These are phyloP conservation scores for Malassezia arunalokei DNA, from an alignment of 1,284 basidiomycete species.

Conservation along the genomic window DNA sequence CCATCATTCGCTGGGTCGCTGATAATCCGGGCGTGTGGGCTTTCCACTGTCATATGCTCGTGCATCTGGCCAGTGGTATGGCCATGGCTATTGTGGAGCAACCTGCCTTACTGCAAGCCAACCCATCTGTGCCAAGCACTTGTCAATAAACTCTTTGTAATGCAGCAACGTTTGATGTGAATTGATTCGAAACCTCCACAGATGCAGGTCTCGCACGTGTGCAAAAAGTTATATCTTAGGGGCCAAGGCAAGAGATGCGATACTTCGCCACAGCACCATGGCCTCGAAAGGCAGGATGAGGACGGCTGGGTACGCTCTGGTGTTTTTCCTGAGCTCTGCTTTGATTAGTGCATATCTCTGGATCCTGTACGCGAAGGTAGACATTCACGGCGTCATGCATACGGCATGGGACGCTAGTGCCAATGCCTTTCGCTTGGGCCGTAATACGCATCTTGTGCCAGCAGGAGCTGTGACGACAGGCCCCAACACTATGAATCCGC, in stretches of 20 bases:
- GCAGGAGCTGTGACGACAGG: not conserved
- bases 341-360: not conserved
- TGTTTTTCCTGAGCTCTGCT: not conserved
- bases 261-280: not conserved
- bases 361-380: not conserved
- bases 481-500: not conserved
- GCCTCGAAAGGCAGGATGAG: not conserved
- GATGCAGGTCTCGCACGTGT: not conserved
- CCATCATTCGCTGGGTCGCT: constrained; percentile 23
- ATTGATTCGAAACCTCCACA: not conserved
- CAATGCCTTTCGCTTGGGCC: not conserved
- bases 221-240: not conserved
- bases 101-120: constrained; percentile 3
- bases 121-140: not conserved
- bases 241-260: no score
- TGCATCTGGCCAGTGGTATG: constrained; percentile 20
- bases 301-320: not conserved
- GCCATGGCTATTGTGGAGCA: constrained; percentile 18
- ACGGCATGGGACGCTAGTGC: not conserved
- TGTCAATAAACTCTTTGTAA: not conserved
- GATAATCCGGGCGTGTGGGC: constrained; percentile 34
- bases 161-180: not conserved
- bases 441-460: not conserved
- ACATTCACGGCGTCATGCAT: not conserved
- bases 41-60: constrained; percentile 23